Base-by-base conservation (phyloP, 768 basidiomycete species). In the Leccinum subtestaceum region DNA sequence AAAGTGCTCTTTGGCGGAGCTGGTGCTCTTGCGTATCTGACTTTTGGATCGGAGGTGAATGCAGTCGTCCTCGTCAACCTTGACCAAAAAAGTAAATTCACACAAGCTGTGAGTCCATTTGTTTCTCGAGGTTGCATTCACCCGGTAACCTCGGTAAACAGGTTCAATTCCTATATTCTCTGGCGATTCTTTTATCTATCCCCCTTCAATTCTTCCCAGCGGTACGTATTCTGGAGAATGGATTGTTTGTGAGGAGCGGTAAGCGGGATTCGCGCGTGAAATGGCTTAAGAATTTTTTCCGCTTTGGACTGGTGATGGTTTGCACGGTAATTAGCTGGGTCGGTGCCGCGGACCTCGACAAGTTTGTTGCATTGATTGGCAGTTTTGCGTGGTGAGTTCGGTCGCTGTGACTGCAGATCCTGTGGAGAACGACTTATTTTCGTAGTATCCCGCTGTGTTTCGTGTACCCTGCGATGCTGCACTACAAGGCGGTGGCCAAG, bases 151-250 rank as follows among this genome's bases (percentile, higher is more conserved):
- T 52, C 13, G 31, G 21, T 52, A 29, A 43, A 60, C 49, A 88
- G 86, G 85, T 90, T 10, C 91, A 93, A 77, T 87, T 93, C 72
- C 71, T 94, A 31, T 94, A 97, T 75, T 88, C 93, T n/a, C 75
- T 94, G 36, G 97, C 95, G 12, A 98, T 98, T 74, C 76, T 93
- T 62, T 83, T 94, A 46, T 97, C 95, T 13, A 88, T 91, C 8
- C 95, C 96, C 1, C 84, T 98, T 1, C 95, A 98, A 74, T 87
- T 98, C 57, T 98, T 98, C 92, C 97, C 97, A 0, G 97, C 96
- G 3, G 87, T 96, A 50, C 86, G 97, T 55, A 98, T 99, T 68
- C 84, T 98, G 76, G 97, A 99, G 80, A 96, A 98, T 69, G 95
- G 91, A 4, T 67, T 98, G 29, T 98, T 98, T 72, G 85, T 85